These are phyloP conservation scores for Toxoplasma gondii DNA, from an alignment of 169 alveolate genomes.

Conservation along the genomic window DNA sequence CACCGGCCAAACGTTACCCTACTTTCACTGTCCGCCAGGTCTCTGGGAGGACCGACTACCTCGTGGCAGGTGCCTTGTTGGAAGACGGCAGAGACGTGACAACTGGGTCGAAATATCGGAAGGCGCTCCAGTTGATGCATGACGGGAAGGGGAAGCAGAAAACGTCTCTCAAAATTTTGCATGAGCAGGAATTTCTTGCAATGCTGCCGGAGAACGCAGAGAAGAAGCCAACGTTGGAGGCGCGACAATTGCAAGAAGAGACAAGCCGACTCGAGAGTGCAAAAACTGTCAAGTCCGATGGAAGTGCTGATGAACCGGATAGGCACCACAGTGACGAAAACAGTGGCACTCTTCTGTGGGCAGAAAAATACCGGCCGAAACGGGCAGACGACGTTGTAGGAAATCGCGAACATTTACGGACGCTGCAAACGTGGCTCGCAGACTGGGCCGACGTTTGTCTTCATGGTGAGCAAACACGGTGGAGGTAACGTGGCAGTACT, in stretches of 20 bases:
- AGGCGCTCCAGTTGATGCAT: slow-evolving; percentile 65
- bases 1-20: not conserved
- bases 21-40: not conserved
- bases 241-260: not conserved
- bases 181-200: slow-evolving; percentile 82
- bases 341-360: slow-evolving; percentile 81
- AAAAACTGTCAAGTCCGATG: not conserved
- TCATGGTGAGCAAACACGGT: slow-evolving; percentile 74
- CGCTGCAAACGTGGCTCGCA: slow-evolving; percentile 92
- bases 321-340: not conserved
- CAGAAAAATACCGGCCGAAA: slow-evolving; percentile 95
- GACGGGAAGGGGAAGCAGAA: slow-evolving; percentile 41
- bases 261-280: not conserved
- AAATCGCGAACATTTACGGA: slow-evolving; percentile 84
- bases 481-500: not conserved
- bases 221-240: not conserved
- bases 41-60: slow-evolving; percentile 72
- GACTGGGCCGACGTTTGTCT: slow-evolving; percentile 94
- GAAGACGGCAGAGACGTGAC: slow-evolving; percentile 95
- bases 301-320: not conserved
- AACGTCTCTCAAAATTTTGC: slow-evolving; percentile 72
- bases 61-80: slow-evolving; percentile 90
- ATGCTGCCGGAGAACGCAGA: slow-evolving; percentile 63
- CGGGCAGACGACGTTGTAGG: slow-evolving; percentile 91
- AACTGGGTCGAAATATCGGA: slow-evolving; percentile 90